These are phyloP conservation scores for Stellera chamaejasme DNA, from an alignment of 345 rosid species.

Conservation along the genomic window DNA sequence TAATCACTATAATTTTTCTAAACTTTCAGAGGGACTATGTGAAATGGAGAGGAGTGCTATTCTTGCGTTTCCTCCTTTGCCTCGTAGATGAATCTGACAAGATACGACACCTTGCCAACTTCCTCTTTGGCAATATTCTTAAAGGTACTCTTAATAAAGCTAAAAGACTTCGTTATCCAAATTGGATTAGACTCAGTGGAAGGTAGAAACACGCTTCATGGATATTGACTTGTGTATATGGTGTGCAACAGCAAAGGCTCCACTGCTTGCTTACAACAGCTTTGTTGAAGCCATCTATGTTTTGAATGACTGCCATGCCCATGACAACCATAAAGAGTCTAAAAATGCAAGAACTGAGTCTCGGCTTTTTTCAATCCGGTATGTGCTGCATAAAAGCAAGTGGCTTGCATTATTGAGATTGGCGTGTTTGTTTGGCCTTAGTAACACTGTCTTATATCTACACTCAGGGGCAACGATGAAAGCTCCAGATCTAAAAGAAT, in stretches of 20 bases:
- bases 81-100: constrained; percentile 93
- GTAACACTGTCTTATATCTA: constrained; percentile 1
- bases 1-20: constrained; percentile 6
- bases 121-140: constrained; percentile 76
- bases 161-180: constrained; percentile 9
- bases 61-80: constrained; percentile 74
- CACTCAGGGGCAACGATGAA: constrained; percentile 74
- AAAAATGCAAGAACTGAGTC: constrained; percentile 48
- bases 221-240: constrained; percentile 13
- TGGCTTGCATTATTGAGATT: not conserved
- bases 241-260: constrained; percentile 65
- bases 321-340: constrained; percentile 43
- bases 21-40: constrained; percentile 84
- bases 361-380: constrained; percentile 66
- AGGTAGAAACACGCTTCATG: constrained; percentile 8
- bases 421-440: constrained; percentile 11
- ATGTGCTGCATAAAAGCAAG: constrained; percentile 8
- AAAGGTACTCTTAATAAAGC: constrained; percentile 40
- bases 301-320: constrained; percentile 69
- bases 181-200: not conserved
- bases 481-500: constrained; percentile 70
- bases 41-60: constrained; percentile 92
- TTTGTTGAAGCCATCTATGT: constrained; percentile 90
- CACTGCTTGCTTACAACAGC: constrained; percentile 94
- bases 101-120: constrained; percentile 83